A percentile compares a stretch with the other conserved stretches of the same genome.
Conservation (phyloP, 768 basidiomycete species). For the Serendipita sp. region DNA sequence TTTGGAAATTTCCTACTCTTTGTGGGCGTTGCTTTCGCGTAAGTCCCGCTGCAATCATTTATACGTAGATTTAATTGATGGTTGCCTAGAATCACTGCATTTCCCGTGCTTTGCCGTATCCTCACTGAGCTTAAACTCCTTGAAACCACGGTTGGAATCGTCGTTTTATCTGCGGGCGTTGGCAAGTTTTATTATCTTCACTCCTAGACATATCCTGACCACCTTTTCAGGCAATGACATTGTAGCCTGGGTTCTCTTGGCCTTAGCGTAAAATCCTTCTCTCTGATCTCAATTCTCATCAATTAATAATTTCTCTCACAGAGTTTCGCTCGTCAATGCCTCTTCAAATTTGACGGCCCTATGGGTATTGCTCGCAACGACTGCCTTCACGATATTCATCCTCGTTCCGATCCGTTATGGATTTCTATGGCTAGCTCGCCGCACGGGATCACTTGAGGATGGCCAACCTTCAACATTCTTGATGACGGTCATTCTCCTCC, state of each 20-base stretch:
- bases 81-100: slow-evolving; percentile 43
- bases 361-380: slow-evolving; percentile 55
- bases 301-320: neutral
- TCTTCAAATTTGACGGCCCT: slow-evolving; percentile 56
- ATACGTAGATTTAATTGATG: neutral
- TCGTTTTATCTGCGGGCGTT: slow-evolving; percentile 70
- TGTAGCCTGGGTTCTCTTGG: slow-evolving; percentile 66
- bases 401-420: slow-evolving; percentile 47
- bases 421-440: slow-evolving; percentile 48
- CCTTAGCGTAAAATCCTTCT: slow-evolving; percentile 30
- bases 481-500: slow-evolving; percentile 64
- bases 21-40: slow-evolving; percentile 60
- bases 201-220: slow-evolving; percentile 16
- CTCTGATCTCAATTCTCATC: neutral
- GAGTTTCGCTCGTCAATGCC: slow-evolving; percentile 69
- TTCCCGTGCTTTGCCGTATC: slow-evolving; percentile 63
- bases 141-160: slow-evolving; percentile 70
- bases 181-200: slow-evolving; percentile 26
- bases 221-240: slow-evolving; percentile 10
- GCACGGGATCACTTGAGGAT: slow-evolving; percentile 55
- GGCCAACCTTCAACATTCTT: slow-evolving; percentile 55
- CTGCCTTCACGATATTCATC: slow-evolving; percentile 52
- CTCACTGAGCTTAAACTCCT: slow-evolving; percentile 69
- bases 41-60: neutral
- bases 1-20: slow-evolving; percentile 78